Base-by-base conservation (phyloP, 805 yeast genomes). In the Lachancea fermentati region DNA sequence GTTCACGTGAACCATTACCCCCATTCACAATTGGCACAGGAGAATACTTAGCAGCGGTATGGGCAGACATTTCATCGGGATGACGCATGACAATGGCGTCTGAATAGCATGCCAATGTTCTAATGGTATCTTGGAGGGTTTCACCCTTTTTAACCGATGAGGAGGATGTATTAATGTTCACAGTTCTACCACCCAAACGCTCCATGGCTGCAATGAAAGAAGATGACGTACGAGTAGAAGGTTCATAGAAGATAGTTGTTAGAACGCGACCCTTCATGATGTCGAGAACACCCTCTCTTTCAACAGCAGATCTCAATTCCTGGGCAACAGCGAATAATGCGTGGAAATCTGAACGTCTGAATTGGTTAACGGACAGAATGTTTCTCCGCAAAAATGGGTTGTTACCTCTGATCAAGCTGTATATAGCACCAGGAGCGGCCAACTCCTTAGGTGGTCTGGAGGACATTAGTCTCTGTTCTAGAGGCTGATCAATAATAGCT, bases 171-270 rank as follows among this genome's bases (percentile, higher is more conserved):
- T 85, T 75, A 49, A 93, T 84, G 41, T 94, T 76, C 51, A 94
- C 85, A 52, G 88, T 95, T 67, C 96, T 79, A 61, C 99, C 99
- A 65, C 99, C 99, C 55, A 93, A 75, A 71, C 99, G 85, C 73
- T 93, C 97, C 98, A 93, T 93, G 45, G 99, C 99, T 55, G 96
- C 96, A 64, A 93, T 96, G 63, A 94, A 94, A 1, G 97, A 93
- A 16, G 97, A 80, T 14, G 94, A 79, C 25, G 99, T 93, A 69
- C 99, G 79, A 30, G 99, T 94, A 4, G 96, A 87, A 52, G 99
- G 98, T 71, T 93, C 99, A 66, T 88, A 93, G 73, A 93, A 93
- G 72, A 93, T 81, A 8, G 97, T 94, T 35, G 96, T 86, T 57
- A 93, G 73, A 41, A 93, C 79, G 57, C 95, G 81, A 45, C 97